Conservation (phyloP, 192 early-diverging fungal genomes). For the Entomortierella beljakovae region DNA sequence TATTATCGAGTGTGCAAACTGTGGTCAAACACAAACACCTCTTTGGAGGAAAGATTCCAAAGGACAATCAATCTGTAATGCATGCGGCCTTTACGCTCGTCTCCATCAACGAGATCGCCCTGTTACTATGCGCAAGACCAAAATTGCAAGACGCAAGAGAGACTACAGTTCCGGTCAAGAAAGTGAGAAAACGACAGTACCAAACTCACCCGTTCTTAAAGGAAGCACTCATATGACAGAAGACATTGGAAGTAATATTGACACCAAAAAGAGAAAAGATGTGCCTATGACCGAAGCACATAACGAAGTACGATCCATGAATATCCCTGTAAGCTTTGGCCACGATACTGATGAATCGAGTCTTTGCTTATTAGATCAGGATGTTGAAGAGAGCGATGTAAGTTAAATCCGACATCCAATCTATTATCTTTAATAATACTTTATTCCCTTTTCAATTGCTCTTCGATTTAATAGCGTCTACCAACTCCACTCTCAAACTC, state of each 20-base stretch:
- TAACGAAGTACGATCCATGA: slow-evolving; percentile 43
- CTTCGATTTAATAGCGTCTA: slow-evolving; percentile 21
- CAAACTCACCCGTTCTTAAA: neutral
- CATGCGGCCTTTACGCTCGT: slow-evolving; percentile 75
- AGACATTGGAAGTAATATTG: neutral
- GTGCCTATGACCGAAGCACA: neutral
- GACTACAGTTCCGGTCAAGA: slow-evolving; percentile 45
- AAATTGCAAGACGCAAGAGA: slow-evolving; percentile 62
- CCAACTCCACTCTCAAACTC: slow-evolving; percentile 28
- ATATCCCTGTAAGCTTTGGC: slow-evolving; percentile 36
- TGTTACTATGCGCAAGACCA: slow-evolving; percentile 65
- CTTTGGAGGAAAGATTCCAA: slow-evolving; percentile 84
- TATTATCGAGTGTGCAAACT: slow-evolving; percentile 72
- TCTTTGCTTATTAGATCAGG: slow-evolving; percentile 16
- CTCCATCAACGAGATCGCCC: slow-evolving; percentile 66
- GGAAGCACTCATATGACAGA: neutral
- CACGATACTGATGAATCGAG: slow-evolving; percentile 28
- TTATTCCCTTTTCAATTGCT: neutral
- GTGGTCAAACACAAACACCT: slow-evolving; percentile 82
- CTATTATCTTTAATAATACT: no score
- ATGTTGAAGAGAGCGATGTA: neutral
- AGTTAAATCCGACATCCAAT: no score
- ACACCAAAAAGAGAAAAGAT: slow-evolving; percentile 1
- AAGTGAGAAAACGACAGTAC: neutral
- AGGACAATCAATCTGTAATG: slow-evolving; percentile 84